Conservation (phyloP, 805 yeast genomes). For the Lipomyces mesembrius region DNA sequence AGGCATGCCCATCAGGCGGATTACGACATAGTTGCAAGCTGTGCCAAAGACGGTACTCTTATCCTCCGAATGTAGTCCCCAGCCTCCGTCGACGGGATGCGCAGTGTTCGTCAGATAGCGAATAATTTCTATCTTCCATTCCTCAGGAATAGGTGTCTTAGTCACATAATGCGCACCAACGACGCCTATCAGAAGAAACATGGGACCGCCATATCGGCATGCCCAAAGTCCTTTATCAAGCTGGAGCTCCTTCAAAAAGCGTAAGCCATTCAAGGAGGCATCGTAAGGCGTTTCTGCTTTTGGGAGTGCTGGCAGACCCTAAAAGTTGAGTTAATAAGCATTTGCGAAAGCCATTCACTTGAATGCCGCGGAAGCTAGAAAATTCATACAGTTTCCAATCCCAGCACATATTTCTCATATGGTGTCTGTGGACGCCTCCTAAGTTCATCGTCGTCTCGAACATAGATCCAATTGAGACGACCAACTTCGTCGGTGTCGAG, state of each 20-base stretch:
- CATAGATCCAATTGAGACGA: conserved; percentile 64
- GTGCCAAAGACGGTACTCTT: conserved; percentile 97
- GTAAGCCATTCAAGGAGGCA: conserved; percentile 75
- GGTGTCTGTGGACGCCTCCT: conserved; percentile 51
- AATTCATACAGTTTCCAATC: conserved; percentile 43
- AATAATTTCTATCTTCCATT: conserved; percentile 68
- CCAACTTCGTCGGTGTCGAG: conserved; percentile 72
- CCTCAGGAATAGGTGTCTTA: conserved; percentile 68
- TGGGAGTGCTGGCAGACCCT: conserved; percentile 47
- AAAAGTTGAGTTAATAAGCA: too few relatives aligned
- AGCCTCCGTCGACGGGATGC: conserved; percentile 99
- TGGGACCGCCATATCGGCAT: conserved; percentile 93
- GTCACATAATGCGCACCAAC: conserved; percentile 75
- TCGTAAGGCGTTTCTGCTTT: conserved; percentile 54
- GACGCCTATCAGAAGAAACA: conserved; percentile 94
- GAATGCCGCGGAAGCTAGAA: not conserved
- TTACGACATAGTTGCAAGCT: conserved; percentile 76
- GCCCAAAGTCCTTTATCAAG: conserved; percentile 83
- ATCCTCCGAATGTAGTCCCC: conserved; percentile 95
- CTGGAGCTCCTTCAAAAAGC: conserved; percentile 71
- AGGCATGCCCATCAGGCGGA: conserved; percentile 78
- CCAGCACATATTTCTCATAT: conserved; percentile 61
- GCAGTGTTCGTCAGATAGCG: conserved; percentile 89
- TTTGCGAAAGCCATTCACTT: too few relatives aligned
- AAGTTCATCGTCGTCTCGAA: conserved; percentile 48